phyloP scores from a whole-genome alignment of 2,329 filamentous ascomycete species.

The Botrytis pseudocinerea region DNA sequence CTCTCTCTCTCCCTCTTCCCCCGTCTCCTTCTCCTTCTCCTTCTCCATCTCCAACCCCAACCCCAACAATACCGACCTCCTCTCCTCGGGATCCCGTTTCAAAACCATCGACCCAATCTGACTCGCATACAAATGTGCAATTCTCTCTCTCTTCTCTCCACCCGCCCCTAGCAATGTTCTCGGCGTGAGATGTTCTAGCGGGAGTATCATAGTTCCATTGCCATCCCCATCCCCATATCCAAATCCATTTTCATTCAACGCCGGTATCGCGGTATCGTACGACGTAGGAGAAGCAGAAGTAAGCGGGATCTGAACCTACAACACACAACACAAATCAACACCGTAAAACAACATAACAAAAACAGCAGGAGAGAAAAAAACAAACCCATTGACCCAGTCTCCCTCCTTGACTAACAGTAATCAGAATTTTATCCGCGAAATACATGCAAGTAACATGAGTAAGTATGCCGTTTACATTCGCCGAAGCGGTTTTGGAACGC shows the following conservation, averaged over 20 bases:
- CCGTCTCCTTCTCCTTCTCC: no score
- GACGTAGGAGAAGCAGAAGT: constrained; percentile 64
- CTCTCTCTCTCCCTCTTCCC: constrained; percentile 38
- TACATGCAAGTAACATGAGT: constrained; percentile 73
- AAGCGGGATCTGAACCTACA: constrained; percentile 75
- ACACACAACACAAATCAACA: no score
- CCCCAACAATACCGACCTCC: constrained; percentile 61
- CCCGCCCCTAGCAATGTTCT: constrained; percentile 85
- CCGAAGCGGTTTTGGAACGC: constrained; percentile 46
- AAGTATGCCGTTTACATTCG: constrained; percentile 63
- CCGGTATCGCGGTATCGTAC: constrained; percentile 46
- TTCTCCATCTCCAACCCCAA: constrained; percentile 53
- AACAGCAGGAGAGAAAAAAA: not conserved
- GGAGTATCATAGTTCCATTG: constrained; percentile 62
- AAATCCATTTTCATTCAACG: not conserved
- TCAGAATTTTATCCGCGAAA: constrained; percentile 87
- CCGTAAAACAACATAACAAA: no score
- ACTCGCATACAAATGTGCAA: constrained; percentile 85
- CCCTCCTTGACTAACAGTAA: constrained; percentile 86
- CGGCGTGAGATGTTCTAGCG: constrained; percentile 79
- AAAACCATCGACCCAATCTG: constrained; percentile 83
- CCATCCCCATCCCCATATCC: constrained; percentile 37
- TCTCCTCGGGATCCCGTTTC: constrained; percentile 66
- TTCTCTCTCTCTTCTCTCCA: constrained; percentile 72
- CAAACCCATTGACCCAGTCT: constrained; percentile 86